These are phyloP conservation scores for Psidium guajava DNA, from an alignment of 345 rosid genomes.

Conservation along the genomic window DNA sequence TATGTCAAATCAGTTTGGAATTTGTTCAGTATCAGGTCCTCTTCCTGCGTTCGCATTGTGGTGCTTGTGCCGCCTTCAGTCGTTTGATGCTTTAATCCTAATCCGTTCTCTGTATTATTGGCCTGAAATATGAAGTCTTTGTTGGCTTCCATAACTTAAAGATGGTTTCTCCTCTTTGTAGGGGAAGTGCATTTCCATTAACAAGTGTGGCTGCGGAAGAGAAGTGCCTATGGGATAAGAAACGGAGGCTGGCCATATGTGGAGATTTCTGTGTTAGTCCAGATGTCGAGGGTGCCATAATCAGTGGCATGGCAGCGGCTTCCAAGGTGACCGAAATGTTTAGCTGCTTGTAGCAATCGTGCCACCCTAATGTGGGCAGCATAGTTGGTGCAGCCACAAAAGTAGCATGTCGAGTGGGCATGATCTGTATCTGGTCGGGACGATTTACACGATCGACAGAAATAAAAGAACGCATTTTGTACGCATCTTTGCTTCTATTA, in stretches of 20 bases:
- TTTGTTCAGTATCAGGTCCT: not conserved
- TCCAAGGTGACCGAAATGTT: constrained; percentile 39
- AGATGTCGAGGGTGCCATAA: constrained; percentile 72
- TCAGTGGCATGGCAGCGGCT: constrained; percentile 71
- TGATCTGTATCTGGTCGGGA: not conserved
- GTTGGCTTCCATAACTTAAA: not conserved
- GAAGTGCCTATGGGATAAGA: constrained; percentile 56
- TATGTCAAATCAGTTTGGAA: not conserved
- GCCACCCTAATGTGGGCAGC: not conserved
- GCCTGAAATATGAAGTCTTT: not conserved
- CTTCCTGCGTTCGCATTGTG: not conserved
- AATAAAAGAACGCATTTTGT: not conserved
- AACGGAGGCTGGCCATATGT: constrained; percentile 52
- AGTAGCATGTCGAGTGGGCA: not conserved
- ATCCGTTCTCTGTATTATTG: not conserved
- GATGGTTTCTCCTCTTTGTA: not conserved
- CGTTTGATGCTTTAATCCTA: not conserved
- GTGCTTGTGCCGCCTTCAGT: not conserved
- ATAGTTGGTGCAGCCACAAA: not conserved
- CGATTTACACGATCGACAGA: not conserved
- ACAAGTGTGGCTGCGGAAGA: constrained; percentile 54
- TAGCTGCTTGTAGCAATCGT: constrained; percentile 8
- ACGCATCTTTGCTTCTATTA: not conserved
- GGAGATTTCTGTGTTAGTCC: constrained; percentile 89
- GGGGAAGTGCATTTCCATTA: constrained; percentile 96